Base-by-base conservation (phyloP, 1,139 yeast genomes). In the Yamadazyma triangularis region DNA sequence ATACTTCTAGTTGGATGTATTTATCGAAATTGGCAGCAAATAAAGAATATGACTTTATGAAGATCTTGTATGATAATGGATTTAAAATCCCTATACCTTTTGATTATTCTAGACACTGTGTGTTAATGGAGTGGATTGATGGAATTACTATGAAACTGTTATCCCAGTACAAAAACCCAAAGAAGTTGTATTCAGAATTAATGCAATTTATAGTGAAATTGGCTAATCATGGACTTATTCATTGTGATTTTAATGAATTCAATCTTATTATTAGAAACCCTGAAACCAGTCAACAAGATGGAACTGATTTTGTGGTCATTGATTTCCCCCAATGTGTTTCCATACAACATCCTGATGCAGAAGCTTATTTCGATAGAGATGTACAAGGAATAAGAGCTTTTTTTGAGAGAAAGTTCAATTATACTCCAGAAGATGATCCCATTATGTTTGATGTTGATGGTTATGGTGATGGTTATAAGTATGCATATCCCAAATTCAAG, bases 311-410 rank as follows among this genome's bases (percentile, higher is more conserved):
- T 45, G 82, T 88, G 15, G 95, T 91, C 15, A 91, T 91, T 47
- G 99, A 91, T 70, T 91, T 91, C 67, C 99, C 99, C 4, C 99
- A 91, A 59, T 89, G 96, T 77, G 85, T 91, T 14, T 86, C 96
- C 12, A 85, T 85, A 26, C 89, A 85, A 44, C 99, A 91, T 53
- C 70, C 67, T 3, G 96, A 91, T 51, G 97, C 98, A 9, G 80
- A 80, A 42, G 73, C 71, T 36, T 89, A 86, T 54, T 91, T 91
- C 54, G 79, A 85, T 44, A 74, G 98, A 60, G 99, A 91, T 60
- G 95, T 91, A 15, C 83, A 86, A 37, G 89, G 97, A 51, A 79
- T 91, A 37, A 70, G 88, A 40, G 71, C 79, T 29, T 93, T 89
- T 50, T 91, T 91, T 59, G 79, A 70, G 40, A 79, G 78, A 55